phyloP scores from a whole-genome alignment of 768 basidiomycete species.

The Leccinum uliginosum region DNA sequence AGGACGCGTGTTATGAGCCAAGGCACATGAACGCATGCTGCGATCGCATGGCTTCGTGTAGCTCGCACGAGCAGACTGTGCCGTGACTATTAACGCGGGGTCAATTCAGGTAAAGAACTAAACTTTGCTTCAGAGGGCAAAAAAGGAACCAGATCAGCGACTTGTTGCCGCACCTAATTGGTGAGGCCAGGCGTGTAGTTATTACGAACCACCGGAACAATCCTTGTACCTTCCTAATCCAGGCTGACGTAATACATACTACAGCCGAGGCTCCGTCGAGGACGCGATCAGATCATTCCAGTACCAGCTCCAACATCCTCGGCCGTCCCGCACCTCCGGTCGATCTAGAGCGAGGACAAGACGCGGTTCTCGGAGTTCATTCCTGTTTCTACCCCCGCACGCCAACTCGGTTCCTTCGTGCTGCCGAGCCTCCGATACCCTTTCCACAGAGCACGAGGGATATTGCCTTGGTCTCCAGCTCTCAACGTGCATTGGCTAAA shows the following conservation, averaged over 20 bases:
- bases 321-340: neutral
- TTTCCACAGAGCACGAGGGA: slow-evolving; percentile 8
- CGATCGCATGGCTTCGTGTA: slow-evolving; percentile 12
- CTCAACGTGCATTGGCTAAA: slow-evolving; percentile 21
- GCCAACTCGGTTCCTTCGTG: slow-evolving; percentile 8
- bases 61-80: slow-evolving; percentile 7
- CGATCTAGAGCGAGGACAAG: slow-evolving; percentile 3
- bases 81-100: slow-evolving; percentile 12
- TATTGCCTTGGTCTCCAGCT: neutral
- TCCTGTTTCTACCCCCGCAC: slow-evolving; percentile 10
- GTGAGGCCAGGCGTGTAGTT: slow-evolving; percentile 19
- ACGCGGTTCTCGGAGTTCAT: slow-evolving; percentile 16
- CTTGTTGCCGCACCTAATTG: slow-evolving; percentile 16
- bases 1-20: neutral
- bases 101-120: neutral
- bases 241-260: slow-evolving; percentile 1
- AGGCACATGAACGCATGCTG: slow-evolving; percentile 22
- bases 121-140: neutral
- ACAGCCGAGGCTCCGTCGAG: slow-evolving; percentile 16
- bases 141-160: slow-evolving; percentile 7
- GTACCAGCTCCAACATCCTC: slow-evolving; percentile 4
- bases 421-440: slow-evolving; percentile 9
- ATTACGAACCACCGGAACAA: neutral
- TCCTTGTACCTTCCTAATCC: slow-evolving; percentile 8
- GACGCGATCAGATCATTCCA: slow-evolving; percentile 13